These are phyloP conservation scores for Zhuliangozyma parablackwelliae DNA, from an alignment of 1,139 yeast genomes.

Conservation along the genomic window DNA sequence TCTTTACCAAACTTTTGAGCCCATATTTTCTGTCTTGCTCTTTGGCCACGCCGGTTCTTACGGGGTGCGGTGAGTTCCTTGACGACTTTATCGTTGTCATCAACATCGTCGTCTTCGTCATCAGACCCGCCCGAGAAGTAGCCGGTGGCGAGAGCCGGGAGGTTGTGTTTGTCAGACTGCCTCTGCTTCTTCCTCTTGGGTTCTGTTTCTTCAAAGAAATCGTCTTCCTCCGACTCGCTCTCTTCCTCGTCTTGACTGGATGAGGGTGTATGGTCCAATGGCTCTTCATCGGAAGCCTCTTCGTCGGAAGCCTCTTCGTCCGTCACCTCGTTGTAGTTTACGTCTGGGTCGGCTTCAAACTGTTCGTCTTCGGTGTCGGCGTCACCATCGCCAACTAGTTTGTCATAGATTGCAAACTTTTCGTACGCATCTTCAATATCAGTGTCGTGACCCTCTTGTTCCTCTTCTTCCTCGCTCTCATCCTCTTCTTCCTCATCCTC, in stretches of 20 bases:
- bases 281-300: conserved; percentile 12
- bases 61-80: conserved; percentile 50
- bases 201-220: conserved; percentile 31
- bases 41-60: conserved; percentile 92
- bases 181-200: conserved; percentile 8
- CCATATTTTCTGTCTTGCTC: conserved; percentile 96
- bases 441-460: conserved; percentile 8
- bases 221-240: conserved; percentile 29
- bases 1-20: conserved; percentile 77
- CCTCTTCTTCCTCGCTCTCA: conserved; percentile 12
- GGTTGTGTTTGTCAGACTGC: conserved; percentile 22
- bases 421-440: conserved; percentile 18
- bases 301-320: conserved; percentile 52
- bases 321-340: conserved; percentile 57
- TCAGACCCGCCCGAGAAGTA: conserved; percentile 78
- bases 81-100: conserved; percentile 58
- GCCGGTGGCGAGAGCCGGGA: conserved; percentile 75
- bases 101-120: conserved; percentile 46
- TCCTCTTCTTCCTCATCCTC: conserved; percentile 16
- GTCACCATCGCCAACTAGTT: conserved; percentile 51
- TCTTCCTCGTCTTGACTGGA: background rate
- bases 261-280: no score
- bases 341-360: conserved; percentile 31
- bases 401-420: conserved; percentile 46
- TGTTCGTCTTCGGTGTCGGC: conserved; percentile 35